A percentile compares a stretch with the other conserved stretches of the same genome.
These are phyloP conservation scores for Albatrellus ellisii DNA, from an alignment of 768 basidiomycete species.

Conservation along the genomic window DNA sequence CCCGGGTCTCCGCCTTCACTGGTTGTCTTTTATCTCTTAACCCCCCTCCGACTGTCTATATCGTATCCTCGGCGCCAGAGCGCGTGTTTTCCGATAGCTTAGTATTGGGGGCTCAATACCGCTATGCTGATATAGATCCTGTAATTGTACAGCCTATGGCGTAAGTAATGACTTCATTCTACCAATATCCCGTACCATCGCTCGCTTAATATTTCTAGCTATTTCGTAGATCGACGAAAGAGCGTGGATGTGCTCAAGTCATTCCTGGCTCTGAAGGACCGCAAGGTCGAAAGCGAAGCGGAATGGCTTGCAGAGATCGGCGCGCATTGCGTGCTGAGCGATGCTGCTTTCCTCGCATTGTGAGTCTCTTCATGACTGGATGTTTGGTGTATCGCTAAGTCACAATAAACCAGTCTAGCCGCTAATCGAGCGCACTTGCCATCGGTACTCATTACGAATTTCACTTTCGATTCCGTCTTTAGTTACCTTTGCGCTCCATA, in stretches of 20 bases:
- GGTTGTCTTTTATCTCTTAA: slow-evolving; percentile 38
- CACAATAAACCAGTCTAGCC: slow-evolving; percentile 36
- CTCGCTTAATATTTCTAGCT: slow-evolving; percentile 25
- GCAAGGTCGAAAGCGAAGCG: slow-evolving; percentile 38
- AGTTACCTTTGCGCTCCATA: slow-evolving; percentile 55
- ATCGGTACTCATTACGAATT: slow-evolving; percentile 65
- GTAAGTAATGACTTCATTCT: too few species aligned
- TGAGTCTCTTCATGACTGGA: slow-evolving; percentile 20
- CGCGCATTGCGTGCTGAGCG: slow-evolving; percentile 54
- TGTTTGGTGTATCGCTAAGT: background rate
- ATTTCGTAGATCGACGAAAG: slow-evolving; percentile 59
- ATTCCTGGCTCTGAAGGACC: slow-evolving; percentile 45
- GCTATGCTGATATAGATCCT: slow-evolving; percentile 64
- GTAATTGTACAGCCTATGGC: slow-evolving; percentile 74
- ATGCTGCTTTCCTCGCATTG: slow-evolving; percentile 73
- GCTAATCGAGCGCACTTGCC: slow-evolving; percentile 54
- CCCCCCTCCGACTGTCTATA: slow-evolving; percentile 36
- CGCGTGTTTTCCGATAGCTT: slow-evolving; percentile 60
- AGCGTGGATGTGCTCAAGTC: slow-evolving; percentile 48
- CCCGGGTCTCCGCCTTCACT: slow-evolving; percentile 66
- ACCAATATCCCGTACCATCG: background rate
- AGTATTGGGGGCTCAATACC: slow-evolving; percentile 48
- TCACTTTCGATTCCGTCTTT: slow-evolving; percentile 77
- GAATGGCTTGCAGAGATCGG: slow-evolving; percentile 39
- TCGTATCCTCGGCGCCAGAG: slow-evolving; percentile 63